Conservation (phyloP, 2,329 filamentous ascomycete genomes). For the Aspergillus hortae region DNA sequence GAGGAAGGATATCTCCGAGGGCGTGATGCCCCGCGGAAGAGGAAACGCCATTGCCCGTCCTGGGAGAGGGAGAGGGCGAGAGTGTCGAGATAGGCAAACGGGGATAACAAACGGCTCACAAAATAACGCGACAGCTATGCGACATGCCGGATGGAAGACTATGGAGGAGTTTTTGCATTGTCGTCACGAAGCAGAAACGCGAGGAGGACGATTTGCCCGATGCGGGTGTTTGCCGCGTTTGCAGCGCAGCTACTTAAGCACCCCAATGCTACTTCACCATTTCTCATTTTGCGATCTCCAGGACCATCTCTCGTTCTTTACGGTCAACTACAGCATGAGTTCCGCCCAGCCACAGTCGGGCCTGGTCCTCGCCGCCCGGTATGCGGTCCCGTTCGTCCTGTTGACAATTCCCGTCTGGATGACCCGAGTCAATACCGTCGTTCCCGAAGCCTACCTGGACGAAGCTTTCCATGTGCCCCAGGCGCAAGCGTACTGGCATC, state of each 20-base stretch:
- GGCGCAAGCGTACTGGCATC: slow-evolving; percentile 78
- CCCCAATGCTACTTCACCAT: neutral
- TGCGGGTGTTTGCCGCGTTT: slow-evolving; percentile 32
- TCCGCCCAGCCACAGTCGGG: slow-evolving; percentile 26
- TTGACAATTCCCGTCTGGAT: slow-evolving; percentile 40
- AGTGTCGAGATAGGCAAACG: neutral
- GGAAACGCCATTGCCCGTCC: slow-evolving; percentile 56
- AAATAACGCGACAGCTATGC: slow-evolving; percentile 1
- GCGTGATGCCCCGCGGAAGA: slow-evolving; percentile 66
- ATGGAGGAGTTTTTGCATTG: neutral
- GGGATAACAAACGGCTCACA: slow-evolving; percentile 6
- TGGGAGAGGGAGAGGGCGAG: neutral
- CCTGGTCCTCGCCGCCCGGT: slow-evolving; percentile 34
- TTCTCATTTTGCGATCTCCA: neutral
- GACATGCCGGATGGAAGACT: neutral
- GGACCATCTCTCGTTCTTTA: slow-evolving; percentile 1
- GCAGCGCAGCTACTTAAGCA: slow-evolving; percentile 13
- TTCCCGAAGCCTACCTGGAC: slow-evolving; percentile 58
- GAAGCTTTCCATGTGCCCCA: slow-evolving; percentile 71
- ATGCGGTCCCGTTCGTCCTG: slow-evolving; percentile 33
- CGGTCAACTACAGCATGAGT: slow-evolving; percentile 23
- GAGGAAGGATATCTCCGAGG: slow-evolving; percentile 85
- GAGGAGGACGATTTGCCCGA: slow-evolving; percentile 4
- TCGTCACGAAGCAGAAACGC: neutral
- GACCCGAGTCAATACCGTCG: slow-evolving; percentile 43